These are phyloP conservation scores for Boletales sp. DNA, from an alignment of 768 basidiomycete genomes.

Conservation along the genomic window DNA sequence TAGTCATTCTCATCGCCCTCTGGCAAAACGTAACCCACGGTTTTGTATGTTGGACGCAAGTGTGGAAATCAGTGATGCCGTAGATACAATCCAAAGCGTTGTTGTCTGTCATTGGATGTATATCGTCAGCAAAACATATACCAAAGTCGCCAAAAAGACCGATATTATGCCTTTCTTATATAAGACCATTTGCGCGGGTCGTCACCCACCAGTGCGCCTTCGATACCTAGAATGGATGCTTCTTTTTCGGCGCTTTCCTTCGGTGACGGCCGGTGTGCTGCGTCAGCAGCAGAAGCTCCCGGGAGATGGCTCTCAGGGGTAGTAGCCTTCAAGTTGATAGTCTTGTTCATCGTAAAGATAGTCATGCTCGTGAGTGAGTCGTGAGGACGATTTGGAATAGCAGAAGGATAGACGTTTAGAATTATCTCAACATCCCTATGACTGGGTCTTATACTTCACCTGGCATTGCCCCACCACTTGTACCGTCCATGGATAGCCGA, in stretches of 20 bases:
- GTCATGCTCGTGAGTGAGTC: slow-evolving; percentile 11
- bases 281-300: neutral
- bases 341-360: slow-evolving; percentile 2
- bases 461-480: neutral
- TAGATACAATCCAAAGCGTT: slow-evolving; percentile 27
- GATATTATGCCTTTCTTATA: slow-evolving; percentile 46
- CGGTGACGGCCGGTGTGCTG: neutral
- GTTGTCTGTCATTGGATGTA: slow-evolving; percentile 12
- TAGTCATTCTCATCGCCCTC: neutral
- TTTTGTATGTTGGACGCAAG: slow-evolving; percentile 29
- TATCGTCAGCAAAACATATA: neutral
- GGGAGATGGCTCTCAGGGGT: slow-evolving; percentile 1
- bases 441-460: slow-evolving; percentile 19
- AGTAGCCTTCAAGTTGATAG: neutral
- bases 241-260: slow-evolving; percentile 5
- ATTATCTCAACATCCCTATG: slow-evolving; percentile 3
- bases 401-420: neutral
- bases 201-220: slow-evolving; percentile 43
- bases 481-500: neutral
- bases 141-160: neutral
- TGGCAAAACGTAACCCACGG: slow-evolving; percentile 16
- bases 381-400: slow-evolving; percentile 1
- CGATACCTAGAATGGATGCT: slow-evolving; percentile 27
- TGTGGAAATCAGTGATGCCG: slow-evolving; percentile 21
- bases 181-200: slow-evolving; percentile 62